These are phyloP conservation scores for Gossypium sturtianum DNA, from an alignment of 345 rosid species.

Conservation along the genomic window DNA sequence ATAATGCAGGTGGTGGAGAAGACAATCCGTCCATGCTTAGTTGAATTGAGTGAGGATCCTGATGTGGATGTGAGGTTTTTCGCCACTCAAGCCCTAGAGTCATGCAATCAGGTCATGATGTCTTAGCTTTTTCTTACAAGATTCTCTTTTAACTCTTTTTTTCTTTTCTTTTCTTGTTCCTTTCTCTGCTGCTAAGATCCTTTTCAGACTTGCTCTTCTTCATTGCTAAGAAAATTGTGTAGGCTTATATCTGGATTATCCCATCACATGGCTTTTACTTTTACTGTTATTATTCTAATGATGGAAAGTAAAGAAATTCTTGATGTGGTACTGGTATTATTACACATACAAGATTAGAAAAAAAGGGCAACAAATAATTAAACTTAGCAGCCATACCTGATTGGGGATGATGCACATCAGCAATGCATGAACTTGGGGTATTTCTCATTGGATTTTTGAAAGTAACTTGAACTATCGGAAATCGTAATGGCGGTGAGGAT, in stretches of 20 bases:
- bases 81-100: conserved; percentile 54
- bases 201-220: neutral
- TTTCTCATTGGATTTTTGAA: too few relatives aligned
- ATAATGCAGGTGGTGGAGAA: conserved; percentile 58
- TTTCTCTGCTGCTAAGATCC: conserved; percentile 1
- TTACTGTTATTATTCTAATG: neutral
- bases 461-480: too few relatives aligned
- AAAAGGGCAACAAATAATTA: neutral
- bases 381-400: neutral
- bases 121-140: conserved; percentile 11
- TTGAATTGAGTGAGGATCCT: conserved; percentile 68
- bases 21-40: conserved; percentile 59
- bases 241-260: neutral
- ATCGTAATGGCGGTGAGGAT: too few relatives aligned
- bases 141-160: neutral
- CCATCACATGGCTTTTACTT: neutral
- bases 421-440: neutral
- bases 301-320: neutral
- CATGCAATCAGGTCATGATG: conserved; percentile 58
- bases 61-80: conserved; percentile 77
- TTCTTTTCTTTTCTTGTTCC: neutral
- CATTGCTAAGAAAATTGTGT: neutral
- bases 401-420: neutral
- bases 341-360: neutral
- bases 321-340: neutral